Evolutionary conservation across 2,329 filamentous ascomycete species (phyloP).

Genomic region (Alternaria longipes): DNA sequence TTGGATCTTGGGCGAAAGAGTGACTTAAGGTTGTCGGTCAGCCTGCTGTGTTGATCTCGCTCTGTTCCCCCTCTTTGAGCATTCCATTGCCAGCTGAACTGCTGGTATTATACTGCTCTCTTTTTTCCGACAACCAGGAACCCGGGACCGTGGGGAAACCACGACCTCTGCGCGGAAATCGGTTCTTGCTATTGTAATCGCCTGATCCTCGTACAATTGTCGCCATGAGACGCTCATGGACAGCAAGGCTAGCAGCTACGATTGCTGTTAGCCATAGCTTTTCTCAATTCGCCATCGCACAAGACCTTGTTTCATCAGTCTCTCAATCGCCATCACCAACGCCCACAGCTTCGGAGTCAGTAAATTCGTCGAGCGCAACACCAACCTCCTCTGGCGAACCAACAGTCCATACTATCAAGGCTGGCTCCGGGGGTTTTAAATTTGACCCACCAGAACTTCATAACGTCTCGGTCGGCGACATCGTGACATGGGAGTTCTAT

Average conservation of each 20-base stretch:
- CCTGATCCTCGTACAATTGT: not conserved
- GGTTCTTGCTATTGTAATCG: not conserved
- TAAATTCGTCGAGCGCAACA: constrained; percentile 11
- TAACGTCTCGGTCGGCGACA: constrained; percentile 52
- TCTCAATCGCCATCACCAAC: not conserved
- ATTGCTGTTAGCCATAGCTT: constrained; percentile 20
- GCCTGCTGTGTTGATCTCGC: constrained; percentile 2
- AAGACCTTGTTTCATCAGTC: not conserved
- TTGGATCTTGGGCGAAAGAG: not conserved
- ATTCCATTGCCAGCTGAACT: not conserved
- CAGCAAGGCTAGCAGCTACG: constrained; percentile 21
- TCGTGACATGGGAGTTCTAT: constrained; percentile 51
- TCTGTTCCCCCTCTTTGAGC: not conserved
- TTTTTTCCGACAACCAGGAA: constrained; percentile 2
- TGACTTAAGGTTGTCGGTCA: constrained; percentile 12
- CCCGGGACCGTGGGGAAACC: not conserved
- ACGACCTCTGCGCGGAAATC: not conserved
- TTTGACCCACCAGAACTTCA: constrained; percentile 51
- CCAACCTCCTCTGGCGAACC: constrained; percentile 31
- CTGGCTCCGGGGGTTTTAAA: constrained; percentile 47
- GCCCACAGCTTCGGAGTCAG: constrained; percentile 8
- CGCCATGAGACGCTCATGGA: constrained; percentile 21
- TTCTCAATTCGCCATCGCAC: constrained; percentile 7
- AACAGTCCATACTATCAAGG: constrained; percentile 47
- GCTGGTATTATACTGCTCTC: constrained; percentile 1